Base-by-base conservation (phyloP, 208 protist species). In the Leishmania major region DNA sequence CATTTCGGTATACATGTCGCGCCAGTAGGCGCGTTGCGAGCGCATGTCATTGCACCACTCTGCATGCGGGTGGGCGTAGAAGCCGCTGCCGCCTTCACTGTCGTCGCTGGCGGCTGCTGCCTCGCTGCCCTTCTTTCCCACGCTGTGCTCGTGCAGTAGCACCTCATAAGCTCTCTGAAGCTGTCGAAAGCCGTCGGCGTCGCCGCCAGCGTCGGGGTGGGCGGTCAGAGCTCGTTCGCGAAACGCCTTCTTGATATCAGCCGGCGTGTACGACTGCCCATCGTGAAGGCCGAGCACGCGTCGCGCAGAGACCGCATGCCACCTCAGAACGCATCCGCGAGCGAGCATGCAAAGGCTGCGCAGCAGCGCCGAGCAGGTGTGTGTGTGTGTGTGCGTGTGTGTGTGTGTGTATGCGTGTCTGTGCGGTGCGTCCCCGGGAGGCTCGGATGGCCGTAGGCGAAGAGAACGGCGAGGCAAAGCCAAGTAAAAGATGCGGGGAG, bases 211-310 rank as follows among this genome's bases (percentile, higher is more conserved):
- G 79, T 96, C 92, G 53, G 92, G 92, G 82, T 94, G 92, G 62
- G 89, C 71, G 47, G 84, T 77, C 49, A 94, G 79, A 19, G 90
- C 91, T 82, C 87, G 90, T 53, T 87, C 79, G 37, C 81, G 84
- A 75, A 92, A 94, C 49, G 90, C 92, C 66, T 84, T 83, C 25
- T 88, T 87, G 77, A 95, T 93, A 28, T 95, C 89, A 2, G 53
- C 67, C 0, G 75, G 71, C 0, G 86, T 92, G 71, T 67, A 80
- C 11, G 78, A 47, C 49, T 82, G 67, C 4, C 66, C 78, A 15
- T 79, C 79, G 28, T 51, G n/a, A 4, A 87, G 40, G 15, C 83
- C 83, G 28, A 87, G 83, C 35, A 83, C 60, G 28, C 0, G n/a
- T 25, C 72, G 72, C n/a, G 72, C 47, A 37, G 45, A 55, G 31